Conservation (phyloP, 2,329 filamentous ascomycete species). For the Ceratocystis variospora region DNA sequence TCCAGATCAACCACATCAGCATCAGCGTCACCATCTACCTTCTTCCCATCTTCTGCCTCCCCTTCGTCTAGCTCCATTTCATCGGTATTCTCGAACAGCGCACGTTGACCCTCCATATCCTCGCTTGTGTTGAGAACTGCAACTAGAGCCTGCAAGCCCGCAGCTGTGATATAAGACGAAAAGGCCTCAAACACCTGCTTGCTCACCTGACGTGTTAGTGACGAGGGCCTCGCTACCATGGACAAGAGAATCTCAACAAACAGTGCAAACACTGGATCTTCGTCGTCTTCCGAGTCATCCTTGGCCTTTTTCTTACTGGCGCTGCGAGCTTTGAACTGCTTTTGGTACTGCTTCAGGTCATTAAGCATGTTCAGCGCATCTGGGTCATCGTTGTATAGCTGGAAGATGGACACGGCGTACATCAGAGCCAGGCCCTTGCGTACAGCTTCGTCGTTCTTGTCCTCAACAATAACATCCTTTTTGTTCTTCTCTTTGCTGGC, state of each 20-base stretch:
- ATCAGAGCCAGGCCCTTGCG: constrained; percentile 61
- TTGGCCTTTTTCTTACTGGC: constrained; percentile 38
- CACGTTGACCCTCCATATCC: constrained; percentile 67
- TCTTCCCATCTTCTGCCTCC: background rate
- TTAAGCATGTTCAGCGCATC: constrained; percentile 72
- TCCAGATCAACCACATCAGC: constrained; percentile 38
- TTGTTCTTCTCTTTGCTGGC: background rate
- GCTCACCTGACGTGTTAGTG: constrained; percentile 71
- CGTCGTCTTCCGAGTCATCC: constrained; percentile 31
- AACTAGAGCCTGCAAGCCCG: constrained; percentile 51
- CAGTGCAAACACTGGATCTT: constrained; percentile 31
- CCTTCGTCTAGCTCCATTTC: constrained; percentile 23
- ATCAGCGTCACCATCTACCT: constrained; percentile 1
- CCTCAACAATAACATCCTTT: background rate
- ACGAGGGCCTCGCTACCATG: constrained; percentile 73
- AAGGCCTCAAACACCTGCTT: constrained; percentile 81
- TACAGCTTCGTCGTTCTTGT: constrained; percentile 28
- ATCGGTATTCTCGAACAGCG: constrained; percentile 63
- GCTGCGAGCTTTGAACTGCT: constrained; percentile 43
- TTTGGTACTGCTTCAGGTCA: constrained; percentile 65
- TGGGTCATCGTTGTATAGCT: constrained; percentile 78
- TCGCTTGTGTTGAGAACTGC: constrained; percentile 68
- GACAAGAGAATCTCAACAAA: constrained; percentile 82
- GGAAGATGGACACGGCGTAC: constrained; percentile 70
- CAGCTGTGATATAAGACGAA: constrained; percentile 56